Evolutionary conservation across 768 basidiomycete species (phyloP), one percentile per base, ranked within the genome.

Genomic region (Gymnopilus dilepis): DNA sequence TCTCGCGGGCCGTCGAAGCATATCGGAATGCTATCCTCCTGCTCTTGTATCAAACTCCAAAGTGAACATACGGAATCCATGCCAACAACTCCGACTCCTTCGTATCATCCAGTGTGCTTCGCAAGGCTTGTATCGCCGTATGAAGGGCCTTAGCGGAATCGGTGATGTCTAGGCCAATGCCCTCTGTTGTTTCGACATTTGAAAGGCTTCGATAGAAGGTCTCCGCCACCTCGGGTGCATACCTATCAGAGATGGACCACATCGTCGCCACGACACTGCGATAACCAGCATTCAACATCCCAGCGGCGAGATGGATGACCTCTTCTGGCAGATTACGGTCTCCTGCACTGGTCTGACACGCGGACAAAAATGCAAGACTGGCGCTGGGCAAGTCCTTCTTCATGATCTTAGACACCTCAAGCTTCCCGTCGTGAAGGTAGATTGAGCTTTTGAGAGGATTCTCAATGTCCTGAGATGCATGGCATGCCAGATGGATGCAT

Each of bases 341-440:
- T 1, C 76, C 72, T 15, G 61, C 65, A 0, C 73, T 73, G 4
- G 75, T 80, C 45, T 78, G 67, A 56, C 79, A 80, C 0, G 79
- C 77, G 0, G 78, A 77, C 2, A 80, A 64, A 61, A 76, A 72
- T 0, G 76, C 78, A 34, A 80, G 66, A 24, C 68, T 60, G 31
- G 67, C 61, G 38, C 54, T 22, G 7, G 58, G 19, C 6, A 63
- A 48, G n/a, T 24, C 24, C 22, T 34, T 58, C 28, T 58, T 57
- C 21, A 57, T 57, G 15, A 62, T 57, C 19, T 59, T 47, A 4
- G 33, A 28, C 13, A 69, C n/a, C 61, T 62, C 58, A 9, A 70
- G 61, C 33, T 37, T 28, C 5, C 66, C 62, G 24, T 67, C 64
- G 33, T 67, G 59, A 8, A 73, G 52, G 22, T 60, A 43, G 19